Conservation (phyloP, 2,329 filamentous ascomycete species). For the Elsinoe arachidis region DNA sequence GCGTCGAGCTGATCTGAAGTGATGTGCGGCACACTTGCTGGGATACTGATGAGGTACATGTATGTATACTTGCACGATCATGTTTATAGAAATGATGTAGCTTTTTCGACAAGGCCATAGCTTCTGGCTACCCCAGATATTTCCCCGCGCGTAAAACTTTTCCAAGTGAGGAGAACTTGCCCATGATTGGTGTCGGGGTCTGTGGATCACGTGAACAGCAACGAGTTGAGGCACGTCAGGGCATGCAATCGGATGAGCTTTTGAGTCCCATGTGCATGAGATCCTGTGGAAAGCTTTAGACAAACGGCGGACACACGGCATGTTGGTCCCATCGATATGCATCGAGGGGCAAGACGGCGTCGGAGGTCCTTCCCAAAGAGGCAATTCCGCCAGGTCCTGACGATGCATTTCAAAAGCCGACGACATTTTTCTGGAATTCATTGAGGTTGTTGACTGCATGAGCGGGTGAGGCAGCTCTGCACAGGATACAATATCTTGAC, state of each 20-base stretch:
- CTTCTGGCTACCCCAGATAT: neutral
- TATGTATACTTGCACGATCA: neutral
- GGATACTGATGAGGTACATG: neutral
- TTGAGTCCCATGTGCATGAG: neutral
- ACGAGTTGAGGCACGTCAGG: neutral
- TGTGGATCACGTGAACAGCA: neutral
- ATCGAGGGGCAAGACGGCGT: neutral
- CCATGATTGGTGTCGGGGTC: neutral
- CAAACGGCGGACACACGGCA: too few species aligned
- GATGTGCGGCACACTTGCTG: neutral
- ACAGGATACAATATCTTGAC: too few species aligned
- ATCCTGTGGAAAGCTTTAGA: neutral
- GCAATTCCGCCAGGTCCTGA: neutral
- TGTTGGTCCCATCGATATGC: too few species aligned
- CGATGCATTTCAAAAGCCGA: neutral
- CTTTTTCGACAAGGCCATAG: neutral
- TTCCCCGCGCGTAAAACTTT: conserved; percentile 3
- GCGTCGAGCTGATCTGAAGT: conserved; percentile 28
- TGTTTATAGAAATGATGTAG: neutral
- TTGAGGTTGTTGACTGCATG: neutral
- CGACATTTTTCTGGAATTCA: neutral
- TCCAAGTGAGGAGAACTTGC: neutral
- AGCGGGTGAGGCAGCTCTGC: too few species aligned
- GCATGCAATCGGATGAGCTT: too few species aligned
- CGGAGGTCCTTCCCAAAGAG: neutral